Percentiles rank a stretch among this genome's conserved stretches.
phyloP scores from a whole-genome alignment of 495 filamentous ascomycete species.

The Chaetomium tenue region DNA sequence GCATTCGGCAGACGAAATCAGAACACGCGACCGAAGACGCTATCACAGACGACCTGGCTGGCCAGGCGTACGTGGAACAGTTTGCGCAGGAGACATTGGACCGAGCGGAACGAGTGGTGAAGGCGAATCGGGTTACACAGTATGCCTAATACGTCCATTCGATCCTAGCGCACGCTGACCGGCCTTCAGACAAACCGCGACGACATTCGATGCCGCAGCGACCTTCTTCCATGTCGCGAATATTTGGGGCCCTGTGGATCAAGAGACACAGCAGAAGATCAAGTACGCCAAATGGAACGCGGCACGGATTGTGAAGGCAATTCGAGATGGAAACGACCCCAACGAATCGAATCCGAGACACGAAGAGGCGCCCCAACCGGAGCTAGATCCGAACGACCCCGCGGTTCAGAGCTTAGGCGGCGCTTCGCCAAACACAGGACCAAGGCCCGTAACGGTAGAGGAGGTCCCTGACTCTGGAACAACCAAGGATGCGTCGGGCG shows the following conservation, averaged over 20 bases:
- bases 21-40: slow-evolving; percentile 57
- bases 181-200: slow-evolving; percentile 73
- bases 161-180: slow-evolving; percentile 7
- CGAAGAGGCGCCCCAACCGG: slow-evolving; percentile 48
- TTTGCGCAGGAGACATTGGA: slow-evolving; percentile 87
- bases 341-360: slow-evolving; percentile 80
- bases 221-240: slow-evolving; percentile 86
- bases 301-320: slow-evolving; percentile 81
- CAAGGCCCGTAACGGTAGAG: slow-evolving; percentile 59
- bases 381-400: slow-evolving; percentile 58
- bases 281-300: slow-evolving; percentile 98
- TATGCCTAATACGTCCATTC: slow-evolving; percentile 39
- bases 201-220: slow-evolving; percentile 86
- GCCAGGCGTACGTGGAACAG: slow-evolving; percentile 88
- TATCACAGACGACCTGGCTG: slow-evolving; percentile 75
- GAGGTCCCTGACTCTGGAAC: slow-evolving; percentile 50
- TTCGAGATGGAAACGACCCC: slow-evolving; percentile 88
- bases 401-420: slow-evolving; percentile 57
- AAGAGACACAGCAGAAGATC: slow-evolving; percentile 79
- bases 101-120: slow-evolving; percentile 76
- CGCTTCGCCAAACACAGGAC: slow-evolving; percentile 28
- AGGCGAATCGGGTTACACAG: slow-evolving; percentile 81
- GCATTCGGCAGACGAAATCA: slow-evolving; percentile 58
- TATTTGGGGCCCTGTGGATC: slow-evolving; percentile 74
- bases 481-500: slow-evolving; percentile 36